Evolutionary conservation across 148 eudicot species (phyloP).

Genomic region (Nepenthes gracilis): DNA sequence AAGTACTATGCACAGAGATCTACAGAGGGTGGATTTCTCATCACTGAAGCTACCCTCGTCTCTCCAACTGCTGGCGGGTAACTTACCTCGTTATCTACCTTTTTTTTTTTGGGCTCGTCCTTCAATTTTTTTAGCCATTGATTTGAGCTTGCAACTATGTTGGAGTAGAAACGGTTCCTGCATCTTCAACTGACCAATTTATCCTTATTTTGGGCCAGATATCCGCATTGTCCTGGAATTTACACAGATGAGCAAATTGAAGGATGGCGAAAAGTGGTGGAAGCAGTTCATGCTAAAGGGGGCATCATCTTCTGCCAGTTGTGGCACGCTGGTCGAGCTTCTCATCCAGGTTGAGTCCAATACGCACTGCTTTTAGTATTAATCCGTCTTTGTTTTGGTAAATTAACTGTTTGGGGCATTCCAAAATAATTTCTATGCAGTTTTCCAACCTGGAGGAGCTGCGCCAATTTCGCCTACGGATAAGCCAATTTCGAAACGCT

Average conservation of each 20-base stretch:
- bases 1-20: constrained; percentile 45
- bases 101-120: background rate
- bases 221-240: constrained; percentile 61
- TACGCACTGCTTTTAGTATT: background rate
- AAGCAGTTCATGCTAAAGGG: constrained; percentile 62
- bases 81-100: background rate
- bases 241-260: constrained; percentile 58
- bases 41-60: constrained; percentile 33
- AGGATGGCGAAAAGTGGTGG: constrained; percentile 72
- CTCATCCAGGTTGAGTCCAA: constrained; percentile 4
- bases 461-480: constrained; percentile 71
- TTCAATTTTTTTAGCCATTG: too few species aligned
- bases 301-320: constrained; percentile 67
- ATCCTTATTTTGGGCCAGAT: constrained; percentile 13
- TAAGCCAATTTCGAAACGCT: constrained; percentile 50
- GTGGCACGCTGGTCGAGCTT: constrained; percentile 46
- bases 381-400: background rate
- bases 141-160: too few species aligned
- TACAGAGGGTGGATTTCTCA: constrained; percentile 33
- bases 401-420: background rate
- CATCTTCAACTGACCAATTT: background rate
- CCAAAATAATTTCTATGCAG: constrained; percentile 16
- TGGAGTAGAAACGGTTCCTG: too few species aligned
- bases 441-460: constrained; percentile 48
- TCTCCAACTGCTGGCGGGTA: constrained; percentile 31